Evolutionary conservation across 2,329 filamentous ascomycete species (phyloP), one percentile per base, ranked within the genome.

Genomic region (Xylariaceae sp.): DNA sequence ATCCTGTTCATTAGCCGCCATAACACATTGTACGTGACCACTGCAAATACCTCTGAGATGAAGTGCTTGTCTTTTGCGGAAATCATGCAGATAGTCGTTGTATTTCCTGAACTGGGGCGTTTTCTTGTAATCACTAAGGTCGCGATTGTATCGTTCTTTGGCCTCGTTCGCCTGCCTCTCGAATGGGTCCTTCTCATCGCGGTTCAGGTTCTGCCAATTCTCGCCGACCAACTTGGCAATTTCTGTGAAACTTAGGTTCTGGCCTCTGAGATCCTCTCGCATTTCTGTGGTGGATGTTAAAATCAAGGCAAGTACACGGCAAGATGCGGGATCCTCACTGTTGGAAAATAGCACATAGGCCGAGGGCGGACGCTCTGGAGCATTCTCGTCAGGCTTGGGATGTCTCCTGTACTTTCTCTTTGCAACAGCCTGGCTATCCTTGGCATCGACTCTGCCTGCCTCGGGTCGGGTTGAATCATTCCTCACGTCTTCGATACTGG

Each of bases 291-390:
- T 1, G 48, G 48, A 41, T 34, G 31, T 17, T 13, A 16, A 33
- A 17, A 31, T 19, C 3, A 12, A 6, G 6, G 12, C 18, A 5
- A 34, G 22, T 4, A 22, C 13, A 2, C 13, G 31, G n/a, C 1
- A 10, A 18, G 19, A 33, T 16, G 18, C 14, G 42, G 36, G 46
- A 6, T 31, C 77, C 86, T 74, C 70, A 89, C 87, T 89, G 62
- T 93, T 93, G 1, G 89, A 92, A 64, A 94, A 94, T 14, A 93
- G 80, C 12, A 93, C 89, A 71, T 93, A 93, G 45, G 89, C 89
- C 5, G 89, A 93, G 0, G 88, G 87, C 1, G 89, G 88, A 19
- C 89, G 78, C 64, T 92, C 88, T 1, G 89, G 89, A 0, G 89
- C 89, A 71, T 89, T 84, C 53, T 90, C 86, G 60, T 94, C 89